Conservation (phyloP, 192 early-diverging fungal genomes). For the Coemansia sp. region DNA sequence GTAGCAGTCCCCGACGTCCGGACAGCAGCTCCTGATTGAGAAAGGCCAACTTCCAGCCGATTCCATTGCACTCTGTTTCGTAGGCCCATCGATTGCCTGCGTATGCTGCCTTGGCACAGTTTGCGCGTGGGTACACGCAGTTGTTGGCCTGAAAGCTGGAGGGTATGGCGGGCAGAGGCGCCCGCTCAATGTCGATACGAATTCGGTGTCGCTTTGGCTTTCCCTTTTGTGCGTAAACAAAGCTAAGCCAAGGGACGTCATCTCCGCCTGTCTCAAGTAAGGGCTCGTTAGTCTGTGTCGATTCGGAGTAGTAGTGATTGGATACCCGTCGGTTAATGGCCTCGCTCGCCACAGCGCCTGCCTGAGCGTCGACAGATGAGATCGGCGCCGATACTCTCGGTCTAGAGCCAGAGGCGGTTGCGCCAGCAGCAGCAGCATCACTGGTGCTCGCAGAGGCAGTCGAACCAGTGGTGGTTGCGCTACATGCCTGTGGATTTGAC, state of each 20-base stretch:
- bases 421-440: neutral
- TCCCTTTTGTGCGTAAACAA: constrained; percentile 64
- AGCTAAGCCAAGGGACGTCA: constrained; percentile 44
- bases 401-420: neutral
- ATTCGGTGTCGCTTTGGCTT: constrained; percentile 64
- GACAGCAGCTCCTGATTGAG: constrained; percentile 70
- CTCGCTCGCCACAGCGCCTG: neutral
- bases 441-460: neutral
- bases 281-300: constrained; percentile 22
- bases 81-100: constrained; percentile 85
- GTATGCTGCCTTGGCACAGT: constrained; percentile 64
- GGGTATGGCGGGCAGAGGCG: constrained; percentile 49
- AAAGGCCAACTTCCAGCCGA: constrained; percentile 85
- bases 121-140: constrained; percentile 86
- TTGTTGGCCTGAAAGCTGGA: constrained; percentile 71
- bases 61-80: constrained; percentile 83
- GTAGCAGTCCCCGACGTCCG: constrained; percentile 77
- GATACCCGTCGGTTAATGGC: neutral
- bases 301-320: neutral
- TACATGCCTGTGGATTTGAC: neutral
- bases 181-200: constrained; percentile 74
- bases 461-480: neutral
- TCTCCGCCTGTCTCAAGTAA: constrained; percentile 30
- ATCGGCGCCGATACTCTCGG: neutral
- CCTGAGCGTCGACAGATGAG: neutral